Conservation (phyloP, 78 protist genomes). For the Goniomonas avonlea region DNA sequence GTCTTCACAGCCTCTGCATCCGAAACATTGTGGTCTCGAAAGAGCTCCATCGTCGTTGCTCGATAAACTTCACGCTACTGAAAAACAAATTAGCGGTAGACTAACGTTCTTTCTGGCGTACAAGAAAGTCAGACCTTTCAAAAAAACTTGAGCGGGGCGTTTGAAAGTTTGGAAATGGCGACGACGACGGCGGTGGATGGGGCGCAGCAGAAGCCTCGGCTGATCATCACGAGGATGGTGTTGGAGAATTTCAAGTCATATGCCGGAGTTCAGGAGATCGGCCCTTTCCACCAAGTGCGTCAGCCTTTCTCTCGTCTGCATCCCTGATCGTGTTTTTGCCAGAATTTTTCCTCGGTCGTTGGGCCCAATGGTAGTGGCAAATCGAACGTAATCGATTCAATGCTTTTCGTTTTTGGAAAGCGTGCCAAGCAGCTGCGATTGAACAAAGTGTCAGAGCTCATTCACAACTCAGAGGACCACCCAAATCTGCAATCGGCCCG, state of each 20-base stretch:
- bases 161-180: too few species aligned
- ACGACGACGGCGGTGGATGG: too few species aligned
- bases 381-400: slow-evolving; percentile 97
- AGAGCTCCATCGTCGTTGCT: too few species aligned
- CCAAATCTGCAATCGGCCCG: slow-evolving; percentile 47
- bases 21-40: too few species aligned
- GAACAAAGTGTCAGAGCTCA: slow-evolving; percentile 78
- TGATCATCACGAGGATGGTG: slow-evolving; percentile 76
- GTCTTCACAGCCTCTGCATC: too few species aligned
- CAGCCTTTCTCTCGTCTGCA: not conserved
- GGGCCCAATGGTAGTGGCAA: slow-evolving; percentile 99
- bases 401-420: slow-evolving; percentile 96
- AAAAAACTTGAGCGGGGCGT: too few species aligned
- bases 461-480: slow-evolving; percentile 83
- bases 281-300: slow-evolving; percentile 89
- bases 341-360: slow-evolving; percentile 87
- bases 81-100: too few species aligned
- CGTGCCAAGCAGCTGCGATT: slow-evolving; percentile 86
- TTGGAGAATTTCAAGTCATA: slow-evolving; percentile 96
- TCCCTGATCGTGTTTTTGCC: not conserved
- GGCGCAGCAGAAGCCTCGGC: too few species aligned
- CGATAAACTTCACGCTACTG: too few species aligned
- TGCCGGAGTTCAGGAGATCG: slow-evolving; percentile 74
- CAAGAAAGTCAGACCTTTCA: too few species aligned
- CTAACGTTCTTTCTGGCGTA: too few species aligned